These are phyloP conservation scores for Davidsoniella australis DNA, from an alignment of 2,329 filamentous ascomycete genomes.

Conservation along the genomic window DNA sequence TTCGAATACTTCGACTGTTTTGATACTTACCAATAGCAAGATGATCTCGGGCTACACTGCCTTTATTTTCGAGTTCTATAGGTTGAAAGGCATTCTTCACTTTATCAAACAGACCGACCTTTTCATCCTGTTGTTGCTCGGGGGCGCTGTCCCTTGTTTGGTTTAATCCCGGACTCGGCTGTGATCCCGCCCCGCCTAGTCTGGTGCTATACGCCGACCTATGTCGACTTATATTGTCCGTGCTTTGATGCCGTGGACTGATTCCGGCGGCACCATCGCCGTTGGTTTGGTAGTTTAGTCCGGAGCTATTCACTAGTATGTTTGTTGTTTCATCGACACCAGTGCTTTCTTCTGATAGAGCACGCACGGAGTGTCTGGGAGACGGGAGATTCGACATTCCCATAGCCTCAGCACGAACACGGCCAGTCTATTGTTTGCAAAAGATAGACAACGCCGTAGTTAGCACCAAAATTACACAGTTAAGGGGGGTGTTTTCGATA, in stretches of 20 bases:
- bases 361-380: neutral
- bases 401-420: conserved; percentile 6
- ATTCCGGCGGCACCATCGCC: neutral
- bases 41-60: conserved; percentile 68
- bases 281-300: conserved; percentile 11
- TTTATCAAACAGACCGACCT: conserved; percentile 1
- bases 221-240: neutral
- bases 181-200: neutral
- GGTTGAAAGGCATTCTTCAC: conserved; percentile 26
- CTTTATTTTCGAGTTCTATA: conserved; percentile 72
- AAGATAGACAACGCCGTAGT: neutral
- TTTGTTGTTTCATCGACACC: conserved; percentile 11
- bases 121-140: neutral
- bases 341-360: neutral
- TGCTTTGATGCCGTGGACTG: neutral
- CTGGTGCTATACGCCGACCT: neutral
- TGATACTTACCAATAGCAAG: conserved; percentile 47
- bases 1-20: neutral
- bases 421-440: conserved; percentile 1
- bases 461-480: neutral
- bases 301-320: conserved; percentile 3
- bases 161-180: too few species aligned
- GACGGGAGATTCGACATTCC: neutral
- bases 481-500: neutral
- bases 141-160: neutral